Percentiles rank a stretch among this genome's conserved stretches.
Conservation (phyloP, 1,284 basidiomycete genomes). For the Pulchroboletus neoregius region DNA sequence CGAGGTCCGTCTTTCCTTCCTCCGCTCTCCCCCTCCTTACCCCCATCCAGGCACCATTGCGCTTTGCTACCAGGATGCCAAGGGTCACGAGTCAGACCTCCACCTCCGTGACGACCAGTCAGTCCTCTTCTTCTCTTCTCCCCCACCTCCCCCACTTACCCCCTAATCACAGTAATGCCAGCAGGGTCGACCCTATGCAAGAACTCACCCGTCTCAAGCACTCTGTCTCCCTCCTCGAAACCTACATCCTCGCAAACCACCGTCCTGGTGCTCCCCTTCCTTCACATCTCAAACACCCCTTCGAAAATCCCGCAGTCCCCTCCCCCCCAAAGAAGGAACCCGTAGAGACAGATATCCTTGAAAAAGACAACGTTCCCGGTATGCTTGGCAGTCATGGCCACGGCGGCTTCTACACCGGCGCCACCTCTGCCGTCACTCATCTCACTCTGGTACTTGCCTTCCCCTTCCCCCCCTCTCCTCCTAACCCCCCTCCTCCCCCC, state of each 20-base stretch:
- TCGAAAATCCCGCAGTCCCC: slow-evolving; percentile 34
- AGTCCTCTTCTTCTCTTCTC: slow-evolving; percentile 23
- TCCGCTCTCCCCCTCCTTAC: neutral
- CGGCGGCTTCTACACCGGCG: slow-evolving; percentile 67
- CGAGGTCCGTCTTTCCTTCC: slow-evolving; percentile 45
- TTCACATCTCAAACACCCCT: slow-evolving; percentile 33
- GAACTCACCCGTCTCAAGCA: slow-evolving; percentile 72
- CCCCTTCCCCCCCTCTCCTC: slow-evolving; percentile 10
- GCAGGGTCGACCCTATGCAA: slow-evolving; percentile 63
- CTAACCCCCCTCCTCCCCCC: slow-evolving; percentile 10
- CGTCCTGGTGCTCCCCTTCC: slow-evolving; percentile 27
- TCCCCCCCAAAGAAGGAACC: slow-evolving; percentile 50
- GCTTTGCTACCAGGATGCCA: slow-evolving; percentile 69
- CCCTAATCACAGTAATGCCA: slow-evolving; percentile 37
- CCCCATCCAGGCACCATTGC: slow-evolving; percentile 57
- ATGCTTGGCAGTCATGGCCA: slow-evolving; percentile 60
- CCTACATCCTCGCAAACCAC: slow-evolving; percentile 57
- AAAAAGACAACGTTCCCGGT: slow-evolving; percentile 53
- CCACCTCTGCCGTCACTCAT: slow-evolving; percentile 66
- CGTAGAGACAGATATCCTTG: slow-evolving; percentile 43
- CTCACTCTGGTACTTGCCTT: slow-evolving; percentile 50
- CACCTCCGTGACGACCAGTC: slow-evolving; percentile 57
- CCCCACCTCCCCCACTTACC: slow-evolving; percentile 10
- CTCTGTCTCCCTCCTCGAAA: slow-evolving; percentile 67
- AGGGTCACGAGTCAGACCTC: slow-evolving; percentile 49